Percentiles rank a stretch among this genome's conserved stretches.
These are phyloP conservation scores for Blastobotrys attinorum DNA, from an alignment of 805 yeast species.

Conservation along the genomic window DNA sequence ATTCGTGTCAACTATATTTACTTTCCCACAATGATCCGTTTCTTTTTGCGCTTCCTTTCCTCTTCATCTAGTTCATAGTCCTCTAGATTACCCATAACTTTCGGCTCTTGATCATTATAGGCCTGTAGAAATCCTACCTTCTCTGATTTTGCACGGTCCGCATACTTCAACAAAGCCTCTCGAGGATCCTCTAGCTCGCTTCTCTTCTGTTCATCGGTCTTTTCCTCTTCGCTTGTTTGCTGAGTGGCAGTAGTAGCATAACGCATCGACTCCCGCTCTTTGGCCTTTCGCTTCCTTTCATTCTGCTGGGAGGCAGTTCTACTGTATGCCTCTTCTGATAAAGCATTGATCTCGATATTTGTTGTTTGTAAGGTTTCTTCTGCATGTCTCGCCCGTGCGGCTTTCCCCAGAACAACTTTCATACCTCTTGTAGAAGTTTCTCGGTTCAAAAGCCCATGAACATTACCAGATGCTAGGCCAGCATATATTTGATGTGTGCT, in stretches of 20 bases:
- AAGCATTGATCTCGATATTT: slow-evolving; percentile 21
- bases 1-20: no score
- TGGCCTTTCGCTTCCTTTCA: slow-evolving; percentile 8
- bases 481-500: slow-evolving; percentile 25
- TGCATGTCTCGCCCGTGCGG: slow-evolving; percentile 24
- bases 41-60: slow-evolving; percentile 1
- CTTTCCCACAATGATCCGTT: slow-evolving; percentile 4
- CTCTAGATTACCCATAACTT: no score
- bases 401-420: slow-evolving; percentile 18
- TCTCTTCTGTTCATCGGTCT: slow-evolving; percentile 13
- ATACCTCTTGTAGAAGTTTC: slow-evolving; percentile 25
- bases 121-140: slow-evolving; percentile 5
- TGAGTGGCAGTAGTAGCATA: background rate
- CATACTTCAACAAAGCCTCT: slow-evolving; percentile 26
- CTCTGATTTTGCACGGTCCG: no score
- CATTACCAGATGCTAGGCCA: slow-evolving; percentile 23
- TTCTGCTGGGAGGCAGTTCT: slow-evolving; percentile 1
- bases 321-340: slow-evolving; percentile 19
- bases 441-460: slow-evolving; percentile 24
- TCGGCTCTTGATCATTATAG: slow-evolving; percentile 18
- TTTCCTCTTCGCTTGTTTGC: slow-evolving; percentile 1
- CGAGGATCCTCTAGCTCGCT: slow-evolving; percentile 26
- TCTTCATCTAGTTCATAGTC: no score
- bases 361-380: slow-evolving; percentile 25
- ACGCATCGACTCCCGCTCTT: slow-evolving; percentile 17